Evolutionary conservation across 2,329 filamentous ascomycete genomes (phyloP), one percentile per base, ranked within the genome.

Genomic region (Ascocoryne sarcoides): DNA sequence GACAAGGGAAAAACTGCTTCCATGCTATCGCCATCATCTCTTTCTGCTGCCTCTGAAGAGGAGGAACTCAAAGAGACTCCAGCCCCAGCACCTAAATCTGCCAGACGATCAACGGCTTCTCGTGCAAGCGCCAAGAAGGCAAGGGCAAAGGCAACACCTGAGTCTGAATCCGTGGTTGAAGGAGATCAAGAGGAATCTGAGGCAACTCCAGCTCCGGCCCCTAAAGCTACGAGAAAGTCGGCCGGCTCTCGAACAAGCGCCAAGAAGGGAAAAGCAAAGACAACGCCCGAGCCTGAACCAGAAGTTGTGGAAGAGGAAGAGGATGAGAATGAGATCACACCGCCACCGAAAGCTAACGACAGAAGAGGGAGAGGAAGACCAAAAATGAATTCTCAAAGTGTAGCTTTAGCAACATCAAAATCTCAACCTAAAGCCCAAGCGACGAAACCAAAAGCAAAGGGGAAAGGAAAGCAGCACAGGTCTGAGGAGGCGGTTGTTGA

Each of bases 101-200:
- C 23, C 23, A 12, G 23, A 26, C 7, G 23, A 26, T n/a, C n/a
- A 26, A 26, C 23, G 23, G 7, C 23, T 26, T 7, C 12, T 26
- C 23, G 48, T 54, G 62, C 47, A 51, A 68, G 50, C 59, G 60
- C 44, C 15, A 51, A 45, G n/a, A 60, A 58, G 43, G 55, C 23
- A 26, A 26, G 12, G 23, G 12, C 7, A 26, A 26, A 26, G 23
- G 12, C 23, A 12, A 7, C 23, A 26, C 23, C 12, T 26, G 12
- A 26, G 12, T 26, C 23, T 7, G 12, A 26, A 26, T 26, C 23
- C 12, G n/a, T n/a, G n/a, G n/a, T n/a, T n/a, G n/a, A n/a, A n/a
- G n/a, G n/a, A n/a, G n/a, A n/a, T n/a, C n/a, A n/a, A n/a, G n/a
- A n/a, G n/a, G n/a, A n/a, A n/a, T n/a, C n/a, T n/a, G n/a, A n/a